These are phyloP conservation scores for Arctostaphylos glauca DNA, from an alignment of 148 eudicot species.

Conservation along the genomic window DNA sequence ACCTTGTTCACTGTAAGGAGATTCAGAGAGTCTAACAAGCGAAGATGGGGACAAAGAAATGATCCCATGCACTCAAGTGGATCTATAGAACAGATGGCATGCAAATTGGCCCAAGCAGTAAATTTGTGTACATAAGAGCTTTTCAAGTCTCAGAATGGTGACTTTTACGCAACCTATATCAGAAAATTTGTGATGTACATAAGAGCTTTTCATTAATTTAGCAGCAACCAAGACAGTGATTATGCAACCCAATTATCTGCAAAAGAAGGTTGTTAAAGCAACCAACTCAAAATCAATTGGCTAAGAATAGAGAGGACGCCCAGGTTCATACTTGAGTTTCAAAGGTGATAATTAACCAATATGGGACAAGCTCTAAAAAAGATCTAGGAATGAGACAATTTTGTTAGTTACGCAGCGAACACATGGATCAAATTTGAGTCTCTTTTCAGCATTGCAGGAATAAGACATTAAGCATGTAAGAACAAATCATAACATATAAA, in stretches of 20 bases:
- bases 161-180: not conserved
- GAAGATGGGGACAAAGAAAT: not conserved
- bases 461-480: not conserved
- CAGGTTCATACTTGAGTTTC: too few relatives aligned
- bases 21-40: not conserved
- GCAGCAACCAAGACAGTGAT: not conserved
- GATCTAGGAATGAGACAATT: not conserved
- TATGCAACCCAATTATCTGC: not conserved
- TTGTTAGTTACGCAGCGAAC: too few relatives aligned
- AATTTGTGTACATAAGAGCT: not conserved
- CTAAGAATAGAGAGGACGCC: too few relatives aligned
- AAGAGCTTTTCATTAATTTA: not conserved
- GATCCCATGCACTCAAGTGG: not conserved
- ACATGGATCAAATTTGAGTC: not conserved
- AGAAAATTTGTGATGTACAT: not conserved
- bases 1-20: not conserved
- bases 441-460: not conserved
- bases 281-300: too few relatives aligned
- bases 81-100: not conserved
- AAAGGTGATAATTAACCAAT: too few relatives aligned
- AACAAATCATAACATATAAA: conserved; percentile 16
- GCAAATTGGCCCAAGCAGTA: not conserved
- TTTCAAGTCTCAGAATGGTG: not conserved
- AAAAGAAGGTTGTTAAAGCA: not conserved
- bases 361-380: not conserved